Conservation (phyloP, 148 eudicot genomes). For the Diospyros kaki region DNA sequence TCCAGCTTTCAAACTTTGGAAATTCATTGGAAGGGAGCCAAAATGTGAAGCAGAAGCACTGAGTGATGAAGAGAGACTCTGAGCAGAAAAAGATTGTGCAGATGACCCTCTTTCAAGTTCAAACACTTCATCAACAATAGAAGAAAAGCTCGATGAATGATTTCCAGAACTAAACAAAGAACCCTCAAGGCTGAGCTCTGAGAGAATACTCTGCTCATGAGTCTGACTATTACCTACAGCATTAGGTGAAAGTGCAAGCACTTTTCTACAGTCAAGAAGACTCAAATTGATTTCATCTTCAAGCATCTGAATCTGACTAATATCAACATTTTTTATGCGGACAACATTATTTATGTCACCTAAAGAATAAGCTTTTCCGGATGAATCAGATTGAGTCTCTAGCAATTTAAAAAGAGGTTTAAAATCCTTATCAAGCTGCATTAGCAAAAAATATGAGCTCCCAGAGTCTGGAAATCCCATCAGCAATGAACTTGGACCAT, state of each 20-base stretch:
- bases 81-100: conserved; percentile 29
- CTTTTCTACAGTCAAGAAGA: conserved; percentile 55
- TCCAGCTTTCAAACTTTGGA: conserved; percentile 37
- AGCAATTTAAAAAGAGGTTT: conserved; percentile 69
- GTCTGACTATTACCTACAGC: conserved; percentile 31
- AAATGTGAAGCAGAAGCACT: conserved; percentile 44
- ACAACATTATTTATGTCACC: conserved; percentile 36
- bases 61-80: conserved; percentile 35
- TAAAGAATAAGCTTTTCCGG: conserved; percentile 48
- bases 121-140: conserved; percentile 81
- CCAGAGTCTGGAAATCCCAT: conserved; percentile 91
- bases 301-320: conserved; percentile 63
- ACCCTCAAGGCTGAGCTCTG: conserved; percentile 46
- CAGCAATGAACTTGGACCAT: conserved; percentile 58
- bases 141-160: conserved; percentile 64
- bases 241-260: conserved; percentile 36
- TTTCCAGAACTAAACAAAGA: conserved; percentile 33
- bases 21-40: conserved; percentile 32
- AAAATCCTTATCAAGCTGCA: conserved; percentile 84
- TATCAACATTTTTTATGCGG: conserved; percentile 63
- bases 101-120: conserved; percentile 74
- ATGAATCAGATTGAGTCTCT: conserved; percentile 55
- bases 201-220: conserved; percentile 43
- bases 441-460: conserved; percentile 69
- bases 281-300: conserved; percentile 85